phyloP scores from a whole-genome alignment of 2,329 filamentous ascomycete genomes.

The Furcasterigmium furcatum region DNA sequence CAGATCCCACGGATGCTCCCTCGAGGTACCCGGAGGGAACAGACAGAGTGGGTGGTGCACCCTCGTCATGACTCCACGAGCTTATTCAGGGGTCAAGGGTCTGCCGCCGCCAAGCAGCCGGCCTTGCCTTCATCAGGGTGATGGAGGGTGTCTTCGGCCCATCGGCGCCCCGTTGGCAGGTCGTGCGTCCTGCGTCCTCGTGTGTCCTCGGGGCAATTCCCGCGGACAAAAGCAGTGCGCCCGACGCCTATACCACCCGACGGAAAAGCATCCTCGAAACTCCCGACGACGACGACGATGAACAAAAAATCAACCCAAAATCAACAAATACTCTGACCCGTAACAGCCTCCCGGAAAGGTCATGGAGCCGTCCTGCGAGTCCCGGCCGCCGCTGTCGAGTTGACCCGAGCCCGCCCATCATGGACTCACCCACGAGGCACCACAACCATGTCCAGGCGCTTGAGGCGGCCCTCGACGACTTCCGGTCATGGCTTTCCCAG shows the following conservation, averaged over 20 bases:
- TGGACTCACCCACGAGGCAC: neutral
- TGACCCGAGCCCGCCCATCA: neutral
- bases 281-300: no score
- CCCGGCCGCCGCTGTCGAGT: no score
- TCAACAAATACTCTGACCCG: no score
- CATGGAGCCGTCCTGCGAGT: no score
- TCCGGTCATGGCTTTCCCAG: slow-evolving; percentile 12
- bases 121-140: neutral
- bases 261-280: no score
- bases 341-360: no score
- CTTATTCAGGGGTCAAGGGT: neutral
- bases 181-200: neutral
- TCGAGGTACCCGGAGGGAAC: no score
- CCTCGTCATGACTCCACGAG: neutral
- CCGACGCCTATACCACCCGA: neutral
- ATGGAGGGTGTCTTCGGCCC: no score
- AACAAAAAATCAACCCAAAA: no score
- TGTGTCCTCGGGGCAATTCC: neutral
- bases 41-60: no score
- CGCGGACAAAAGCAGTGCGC: neutral
- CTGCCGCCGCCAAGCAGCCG: neutral
- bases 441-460: slow-evolving; percentile 2
- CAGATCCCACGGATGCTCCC: no score
- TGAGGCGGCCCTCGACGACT: slow-evolving; percentile 3
- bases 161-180: neutral